Conservation (phyloP, 192 early-diverging fungal species). For the Coemansia sp. region DNA sequence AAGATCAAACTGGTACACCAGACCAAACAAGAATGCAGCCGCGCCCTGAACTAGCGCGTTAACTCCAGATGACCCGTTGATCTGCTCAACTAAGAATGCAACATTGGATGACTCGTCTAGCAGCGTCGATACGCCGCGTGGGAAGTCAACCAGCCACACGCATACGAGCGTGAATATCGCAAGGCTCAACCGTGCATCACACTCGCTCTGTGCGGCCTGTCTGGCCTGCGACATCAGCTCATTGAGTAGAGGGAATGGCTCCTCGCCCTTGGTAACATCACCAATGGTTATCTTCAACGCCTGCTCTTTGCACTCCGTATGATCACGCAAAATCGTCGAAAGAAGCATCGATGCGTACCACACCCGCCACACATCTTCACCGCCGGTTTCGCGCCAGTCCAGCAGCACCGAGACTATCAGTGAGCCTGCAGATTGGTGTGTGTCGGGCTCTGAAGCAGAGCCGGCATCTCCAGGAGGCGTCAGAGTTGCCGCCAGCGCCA, state of each 20-base stretch:
- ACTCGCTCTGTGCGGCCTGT: constrained; percentile 62
- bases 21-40: constrained; percentile 80
- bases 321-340: constrained; percentile 73
- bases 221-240: constrained; percentile 69
- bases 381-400: constrained; percentile 65
- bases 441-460: constrained; percentile 20
- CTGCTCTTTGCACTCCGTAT: constrained; percentile 73
- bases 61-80: constrained; percentile 81
- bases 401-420: constrained; percentile 79
- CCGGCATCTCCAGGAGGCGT: constrained; percentile 59
- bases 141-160: constrained; percentile 83
- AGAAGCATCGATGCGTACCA: constrained; percentile 90
- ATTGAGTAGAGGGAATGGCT: constrained; percentile 85
- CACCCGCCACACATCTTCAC: constrained; percentile 74
- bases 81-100: constrained; percentile 89
- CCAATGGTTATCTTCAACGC: constrained; percentile 73
- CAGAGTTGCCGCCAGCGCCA: constrained; percentile 83
- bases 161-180: constrained; percentile 79
- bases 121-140: constrained; percentile 76
- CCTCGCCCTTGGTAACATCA: constrained; percentile 72
- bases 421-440: constrained; percentile 81
- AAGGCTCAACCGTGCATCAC: constrained; percentile 71
- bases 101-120: constrained; percentile 87
- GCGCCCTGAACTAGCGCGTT: constrained; percentile 89
- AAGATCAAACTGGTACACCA: constrained; percentile 87